Evolutionary conservation across 2,329 filamentous ascomycete genomes (phyloP).

Genomic region (Volutella citrinella): DNA sequence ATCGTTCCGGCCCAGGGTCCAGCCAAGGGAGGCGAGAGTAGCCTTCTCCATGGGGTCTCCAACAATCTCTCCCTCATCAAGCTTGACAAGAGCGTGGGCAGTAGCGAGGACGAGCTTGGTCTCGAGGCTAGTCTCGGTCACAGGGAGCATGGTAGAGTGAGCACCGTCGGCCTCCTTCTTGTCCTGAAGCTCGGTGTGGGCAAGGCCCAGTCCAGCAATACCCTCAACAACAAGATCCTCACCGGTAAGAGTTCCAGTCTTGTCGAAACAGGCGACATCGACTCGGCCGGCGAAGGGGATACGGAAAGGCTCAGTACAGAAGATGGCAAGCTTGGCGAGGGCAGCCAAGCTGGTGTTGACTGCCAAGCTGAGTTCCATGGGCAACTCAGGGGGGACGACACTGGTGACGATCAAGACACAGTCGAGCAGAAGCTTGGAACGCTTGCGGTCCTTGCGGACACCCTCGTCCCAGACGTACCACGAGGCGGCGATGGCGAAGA

Average conservation of each 20-base stretch:
- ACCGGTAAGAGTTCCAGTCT: slow-evolving; percentile 94
- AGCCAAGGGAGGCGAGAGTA: slow-evolving; percentile 83
- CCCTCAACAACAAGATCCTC: slow-evolving; percentile 97
- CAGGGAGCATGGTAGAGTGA: slow-evolving; percentile 72
- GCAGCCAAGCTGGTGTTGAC: slow-evolving; percentile 97
- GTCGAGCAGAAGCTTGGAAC: slow-evolving; percentile 94
- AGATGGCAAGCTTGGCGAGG: slow-evolving; percentile 92
- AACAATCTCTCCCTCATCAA: slow-evolving; percentile 95
- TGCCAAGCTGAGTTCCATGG: slow-evolving; percentile 95
- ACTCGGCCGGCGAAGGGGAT: slow-evolving; percentile 95
- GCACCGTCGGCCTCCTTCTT: slow-evolving; percentile 74
- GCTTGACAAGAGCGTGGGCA: slow-evolving; percentile 90
- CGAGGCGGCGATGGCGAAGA: slow-evolving; percentile 95
- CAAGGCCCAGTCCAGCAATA: slow-evolving; percentile 82
- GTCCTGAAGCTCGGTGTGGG: slow-evolving; percentile 61
- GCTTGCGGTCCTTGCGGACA: slow-evolving; percentile 89
- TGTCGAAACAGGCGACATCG: slow-evolving; percentile 97
- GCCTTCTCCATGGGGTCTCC: slow-evolving; percentile 99
- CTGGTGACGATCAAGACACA: slow-evolving; percentile 97
- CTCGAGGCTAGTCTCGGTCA: slow-evolving; percentile 69
- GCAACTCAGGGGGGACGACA: slow-evolving; percentile 95
- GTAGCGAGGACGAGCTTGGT: slow-evolving; percentile 93
- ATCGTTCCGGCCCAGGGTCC: slow-evolving; percentile 89
- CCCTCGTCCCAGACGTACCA: slow-evolving; percentile 99
- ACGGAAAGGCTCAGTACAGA: slow-evolving; percentile 97